Evolutionary conservation across 495 filamentous ascomycete genomes (phyloP), one percentile per base, ranked within the genome.

Genomic region (Neurospora africana): DNA sequence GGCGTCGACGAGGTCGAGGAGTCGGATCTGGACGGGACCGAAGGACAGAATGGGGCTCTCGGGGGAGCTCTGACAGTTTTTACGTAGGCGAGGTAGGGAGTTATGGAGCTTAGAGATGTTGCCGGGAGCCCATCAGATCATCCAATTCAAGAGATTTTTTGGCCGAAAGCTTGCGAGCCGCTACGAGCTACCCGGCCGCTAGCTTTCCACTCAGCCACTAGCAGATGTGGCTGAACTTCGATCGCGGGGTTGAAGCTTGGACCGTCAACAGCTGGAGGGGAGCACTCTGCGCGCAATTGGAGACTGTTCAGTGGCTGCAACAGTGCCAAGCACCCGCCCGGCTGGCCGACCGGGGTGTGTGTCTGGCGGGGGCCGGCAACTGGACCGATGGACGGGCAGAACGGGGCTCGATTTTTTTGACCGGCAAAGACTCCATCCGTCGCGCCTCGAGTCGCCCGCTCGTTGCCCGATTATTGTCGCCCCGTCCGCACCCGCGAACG

Each of bases 61-160:
- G 53, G 15, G 27, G 27, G 21, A 53, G 69, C 69, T 70, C 69
- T 70, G 27, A 70, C 69, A 27, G 13, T 70, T 47, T 70, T 70
- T 58, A 10, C 27, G 27, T 9, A 33, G 53, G 27, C 53, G 53
- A 65, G 15, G 53, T 33, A 19, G 53, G 53, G 27, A 61, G 15
- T 15, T 61, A 61, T 61, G 53, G 53, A 65, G 53, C 15, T 65
- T 65, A 27, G 27, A 65, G 53, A 65, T 33, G 53, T 65, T 65
- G 53, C 27, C 53, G 27, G 53, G 53, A 65, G 53, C 53, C 53
- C 53, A 65, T 70, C 43, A 13, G 69, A 70, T 70, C 69, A 53
- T 70, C 69, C 69, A 70, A 70, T 70, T 39, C 37, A 70, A 19
- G 27, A 65, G 53, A 65, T 65, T 65, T 65, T 65, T 65, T 65